phyloP scores from a whole-genome alignment of 768 basidiomycete species.

The Mycena amicta region DNA sequence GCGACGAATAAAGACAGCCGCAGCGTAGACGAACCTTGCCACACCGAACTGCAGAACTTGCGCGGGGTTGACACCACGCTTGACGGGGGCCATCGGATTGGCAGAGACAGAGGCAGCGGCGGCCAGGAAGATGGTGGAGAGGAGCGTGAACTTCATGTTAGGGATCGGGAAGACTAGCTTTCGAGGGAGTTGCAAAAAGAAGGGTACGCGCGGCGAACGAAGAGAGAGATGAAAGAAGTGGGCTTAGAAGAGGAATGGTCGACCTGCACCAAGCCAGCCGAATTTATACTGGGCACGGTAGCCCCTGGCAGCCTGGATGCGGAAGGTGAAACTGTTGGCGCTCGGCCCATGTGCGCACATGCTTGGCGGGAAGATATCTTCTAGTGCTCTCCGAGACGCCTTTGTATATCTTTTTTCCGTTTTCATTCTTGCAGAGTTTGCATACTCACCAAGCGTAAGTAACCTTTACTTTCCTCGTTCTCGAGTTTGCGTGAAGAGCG shows the following conservation, averaged over 20 bases:
- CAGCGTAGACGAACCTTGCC: constrained; percentile 36
- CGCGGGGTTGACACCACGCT: constrained; percentile 44
- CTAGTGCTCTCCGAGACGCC: no score
- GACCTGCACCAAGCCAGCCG: no score
- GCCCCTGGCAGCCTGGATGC: no score
- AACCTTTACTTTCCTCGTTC: no score
- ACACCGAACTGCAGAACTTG: constrained; percentile 65
- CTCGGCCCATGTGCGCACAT: no score
- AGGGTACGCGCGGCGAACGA: not conserved
- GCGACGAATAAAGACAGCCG: not conserved
- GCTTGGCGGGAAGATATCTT: no score
- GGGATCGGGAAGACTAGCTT: not conserved
- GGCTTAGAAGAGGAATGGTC: not conserved
- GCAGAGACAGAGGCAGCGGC: constrained; percentile 44
- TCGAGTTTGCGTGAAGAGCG: no score
- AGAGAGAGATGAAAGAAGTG: not conserved
- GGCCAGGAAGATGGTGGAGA: constrained; percentile 34
- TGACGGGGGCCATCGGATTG: constrained; percentile 8
- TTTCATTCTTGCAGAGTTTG: no score
- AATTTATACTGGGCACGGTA: no score
- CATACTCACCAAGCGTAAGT: no score
- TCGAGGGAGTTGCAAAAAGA: not conserved
- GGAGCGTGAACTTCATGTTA: constrained; percentile 38
- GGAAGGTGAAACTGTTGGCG: no score
- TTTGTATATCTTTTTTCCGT: no score